A percentile compares a stretch with the other conserved stretches of the same genome.
These are phyloP conservation scores for Platanus orientalis DNA, from an alignment of 164 flowering plant species.

Conservation along the genomic window DNA sequence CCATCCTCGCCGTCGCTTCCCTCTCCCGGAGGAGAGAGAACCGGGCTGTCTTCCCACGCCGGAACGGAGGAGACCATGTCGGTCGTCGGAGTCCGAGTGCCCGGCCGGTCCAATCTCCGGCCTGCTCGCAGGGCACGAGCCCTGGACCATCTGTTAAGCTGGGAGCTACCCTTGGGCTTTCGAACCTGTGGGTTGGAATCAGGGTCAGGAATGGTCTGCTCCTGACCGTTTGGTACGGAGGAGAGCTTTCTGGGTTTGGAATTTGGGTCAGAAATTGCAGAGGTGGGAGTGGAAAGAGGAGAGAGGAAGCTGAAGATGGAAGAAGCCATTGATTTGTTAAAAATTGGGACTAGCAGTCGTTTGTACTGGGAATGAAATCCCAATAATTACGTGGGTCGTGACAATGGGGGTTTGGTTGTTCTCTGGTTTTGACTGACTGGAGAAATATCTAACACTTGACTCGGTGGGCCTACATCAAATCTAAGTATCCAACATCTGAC, in stretches of 20 bases:
- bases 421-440: too few species aligned
- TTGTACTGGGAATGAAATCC: too few species aligned
- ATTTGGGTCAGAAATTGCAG: constrained; percentile 12
- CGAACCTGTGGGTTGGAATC: constrained; percentile 25
- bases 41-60: background rate
- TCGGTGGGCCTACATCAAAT: too few species aligned
- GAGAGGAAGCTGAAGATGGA: constrained; percentile 3
- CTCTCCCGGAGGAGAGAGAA: too few species aligned
- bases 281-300: background rate
- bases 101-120: constrained; percentile 55
- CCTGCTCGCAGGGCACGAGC: constrained; percentile 78
- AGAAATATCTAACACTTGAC: too few species aligned
- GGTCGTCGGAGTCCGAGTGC: constrained; percentile 8
- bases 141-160: constrained; percentile 76
- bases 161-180: constrained; percentile 48
- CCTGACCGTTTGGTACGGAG: constrained; percentile 2
- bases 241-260: constrained; percentile 14
- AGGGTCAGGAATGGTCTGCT: constrained; percentile 7
- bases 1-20: constrained; percentile 30
- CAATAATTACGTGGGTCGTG: too few species aligned
- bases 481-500: too few species aligned
- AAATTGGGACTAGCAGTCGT: too few species aligned
- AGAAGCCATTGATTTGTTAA: background rate
- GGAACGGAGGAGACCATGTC: constrained; percentile 7
- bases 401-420: too few species aligned